These are phyloP conservation scores for Penicillium atrosanguineum DNA, from an alignment of 495 filamentous ascomycete genomes.

Conservation along the genomic window DNA sequence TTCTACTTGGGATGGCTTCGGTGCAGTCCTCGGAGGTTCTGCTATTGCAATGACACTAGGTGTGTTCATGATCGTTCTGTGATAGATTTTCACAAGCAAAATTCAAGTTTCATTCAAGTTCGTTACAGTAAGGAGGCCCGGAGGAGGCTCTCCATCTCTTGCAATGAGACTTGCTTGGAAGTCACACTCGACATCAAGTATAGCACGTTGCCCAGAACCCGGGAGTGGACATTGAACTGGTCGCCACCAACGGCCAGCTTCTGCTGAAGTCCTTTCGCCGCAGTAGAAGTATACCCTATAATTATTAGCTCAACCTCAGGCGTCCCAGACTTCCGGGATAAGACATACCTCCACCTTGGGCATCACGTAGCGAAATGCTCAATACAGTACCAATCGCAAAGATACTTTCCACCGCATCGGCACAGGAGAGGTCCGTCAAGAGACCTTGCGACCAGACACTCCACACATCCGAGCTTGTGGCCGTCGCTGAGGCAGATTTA, in stretches of 20 bases:
- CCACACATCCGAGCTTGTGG: slow-evolving; percentile 47
- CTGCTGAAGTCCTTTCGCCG: slow-evolving; percentile 58
- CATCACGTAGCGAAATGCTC: slow-evolving; percentile 57
- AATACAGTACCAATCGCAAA: slow-evolving; percentile 72
- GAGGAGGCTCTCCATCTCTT: slow-evolving; percentile 44
- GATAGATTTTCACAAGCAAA: background rate
- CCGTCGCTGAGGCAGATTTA: background rate
- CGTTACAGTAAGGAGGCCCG: slow-evolving; percentile 27
- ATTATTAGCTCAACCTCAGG: slow-evolving; percentile 2
- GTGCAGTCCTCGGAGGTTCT: slow-evolving; percentile 1
- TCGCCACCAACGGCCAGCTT: slow-evolving; percentile 40
- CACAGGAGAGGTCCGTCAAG: slow-evolving; percentile 52
- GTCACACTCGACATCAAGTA: slow-evolving; percentile 75
- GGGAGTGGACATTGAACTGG: slow-evolving; percentile 63
- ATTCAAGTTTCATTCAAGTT: background rate
- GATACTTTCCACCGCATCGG: slow-evolving; percentile 54
- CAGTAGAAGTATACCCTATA: slow-evolving; percentile 64
- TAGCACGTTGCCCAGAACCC: slow-evolving; percentile 71
- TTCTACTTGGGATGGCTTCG: slow-evolving; percentile 3
- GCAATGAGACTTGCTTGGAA: slow-evolving; percentile 47
- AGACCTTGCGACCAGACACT: slow-evolving; percentile 64
- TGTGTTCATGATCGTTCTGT: background rate
- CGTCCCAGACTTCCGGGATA: background rate
- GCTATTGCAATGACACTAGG: slow-evolving; percentile 7
- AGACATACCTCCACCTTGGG: slow-evolving; percentile 43